A percentile compares a stretch with the other conserved stretches of the same genome.
phyloP scores from a whole-genome alignment of 139 green algal genomes.

The Picochlorum sp. region DNA sequence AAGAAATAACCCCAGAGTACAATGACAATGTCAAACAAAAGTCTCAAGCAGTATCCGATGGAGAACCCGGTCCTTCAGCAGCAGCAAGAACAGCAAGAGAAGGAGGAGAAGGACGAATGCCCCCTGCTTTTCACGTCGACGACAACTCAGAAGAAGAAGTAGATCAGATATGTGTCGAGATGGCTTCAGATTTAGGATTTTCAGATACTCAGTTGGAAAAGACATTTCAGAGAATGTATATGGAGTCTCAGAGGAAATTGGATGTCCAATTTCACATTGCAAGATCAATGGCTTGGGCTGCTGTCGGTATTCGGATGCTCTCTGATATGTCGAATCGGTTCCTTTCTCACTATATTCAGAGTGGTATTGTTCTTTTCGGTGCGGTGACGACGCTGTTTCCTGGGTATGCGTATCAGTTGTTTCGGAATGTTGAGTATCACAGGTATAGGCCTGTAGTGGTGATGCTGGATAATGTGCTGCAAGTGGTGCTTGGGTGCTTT shows the following conservation, averaged over 20 bases:
- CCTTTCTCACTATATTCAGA: neutral
- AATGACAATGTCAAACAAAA: too few species aligned
- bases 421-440: neutral
- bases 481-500: constrained; percentile 10
- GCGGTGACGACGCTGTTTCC: constrained; percentile 12
- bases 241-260: constrained; percentile 1
- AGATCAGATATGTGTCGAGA: neutral
- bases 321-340: neutral
- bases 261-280: constrained; percentile 14
- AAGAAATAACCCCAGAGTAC: too few species aligned
- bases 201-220: constrained; percentile 3
- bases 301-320: constrained; percentile 11
- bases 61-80: too few species aligned
- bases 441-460: constrained; percentile 8
- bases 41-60: too few species aligned
- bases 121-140: too few species aligned
- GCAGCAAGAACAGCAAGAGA: too few species aligned
- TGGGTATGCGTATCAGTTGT: constrained; percentile 3
- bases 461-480: constrained; percentile 9
- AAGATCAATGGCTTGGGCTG: constrained; percentile 2
- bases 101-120: too few species aligned
- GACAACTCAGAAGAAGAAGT: neutral
- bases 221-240: neutral
- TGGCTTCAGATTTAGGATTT: constrained; percentile 3
- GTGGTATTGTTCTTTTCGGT: constrained; percentile 8